Evolutionary conservation across 805 yeast species (phyloP).

Genomic region (Wickerhamomyces alni): DNA sequence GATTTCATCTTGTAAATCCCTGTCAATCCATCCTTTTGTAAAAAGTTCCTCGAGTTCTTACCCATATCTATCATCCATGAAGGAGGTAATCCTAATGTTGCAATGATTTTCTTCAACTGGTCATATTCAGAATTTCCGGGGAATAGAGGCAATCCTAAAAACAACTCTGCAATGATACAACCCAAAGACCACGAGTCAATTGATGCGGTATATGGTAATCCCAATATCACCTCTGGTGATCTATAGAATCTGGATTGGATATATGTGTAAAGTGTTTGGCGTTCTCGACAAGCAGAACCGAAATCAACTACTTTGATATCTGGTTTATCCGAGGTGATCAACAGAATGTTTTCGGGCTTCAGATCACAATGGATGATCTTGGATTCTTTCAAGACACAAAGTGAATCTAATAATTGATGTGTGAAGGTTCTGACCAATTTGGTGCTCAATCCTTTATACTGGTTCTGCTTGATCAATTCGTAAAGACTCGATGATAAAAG

Average conservation of each 20-base stretch:
- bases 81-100: constrained; percentile 84
- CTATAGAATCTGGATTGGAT: constrained; percentile 91
- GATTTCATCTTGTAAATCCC: constrained; percentile 23
- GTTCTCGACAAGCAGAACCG: constrained; percentile 91
- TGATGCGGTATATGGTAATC: constrained; percentile 85
- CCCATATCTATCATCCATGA: constrained; percentile 97
- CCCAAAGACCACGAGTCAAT: constrained; percentile 98
- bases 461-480: constrained; percentile 88
- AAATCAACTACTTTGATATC: constrained; percentile 91
- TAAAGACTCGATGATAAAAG: constrained; percentile 80
- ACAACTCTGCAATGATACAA: constrained; percentile 85
- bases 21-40: constrained; percentile 23
- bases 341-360: constrained; percentile 90
- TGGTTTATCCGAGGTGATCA: constrained; percentile 60
- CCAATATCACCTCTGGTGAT: constrained; percentile 90
- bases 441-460: constrained; percentile 83
- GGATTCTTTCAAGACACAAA: constrained; percentile 73
- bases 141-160: constrained; percentile 85
- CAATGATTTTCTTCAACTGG: constrained; percentile 76
- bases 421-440: constrained; percentile 74
- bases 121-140: constrained; percentile 95
- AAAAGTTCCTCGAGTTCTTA: constrained; percentile 65
- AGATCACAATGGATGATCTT: constrained; percentile 93
- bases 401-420: constrained; percentile 73
- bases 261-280: constrained; percentile 84